Evolutionary conservation across 2,329 filamentous ascomycete species (phyloP), one percentile per base, ranked within the genome.

Genomic region (Penicillium sp.): DNA sequence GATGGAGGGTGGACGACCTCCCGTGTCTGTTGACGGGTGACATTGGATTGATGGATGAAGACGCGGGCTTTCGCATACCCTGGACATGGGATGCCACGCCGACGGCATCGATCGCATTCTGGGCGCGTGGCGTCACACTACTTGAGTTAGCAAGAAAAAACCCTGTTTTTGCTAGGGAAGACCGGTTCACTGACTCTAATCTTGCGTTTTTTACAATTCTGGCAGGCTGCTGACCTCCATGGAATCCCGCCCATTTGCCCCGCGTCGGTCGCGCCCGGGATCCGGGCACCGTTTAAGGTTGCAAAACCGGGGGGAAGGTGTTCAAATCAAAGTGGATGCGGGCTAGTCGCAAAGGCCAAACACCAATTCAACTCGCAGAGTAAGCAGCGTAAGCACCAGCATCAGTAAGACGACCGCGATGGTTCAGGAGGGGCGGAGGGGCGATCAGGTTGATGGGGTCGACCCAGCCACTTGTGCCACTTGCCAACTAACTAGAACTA

Each of bases 51-150:
- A 15, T 51, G 48, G 27, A 51, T 46, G 41, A 45, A 51, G 34
- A 51, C 46, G 34, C 48, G 41, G 13, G 48, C 32, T 37, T 46
- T 51, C 21, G 27, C 41, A 15, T 51, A 51, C 13, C 48, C 48
- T n/a, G 48, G 48, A 40, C 48, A 51, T 4, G 43, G 27, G 21
- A 51, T 37, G 13, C 48, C 48, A 20, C 48, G 41, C 7, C 36
- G 36, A 9, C 30, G 30, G 39, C 48, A 51, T 3, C 48, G 48
- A 9, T 37, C 48, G 41, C 48, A 51, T 46, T 51, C 48, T 26
- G 48, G 48, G 10, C 26, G 23, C 15, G 39, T 18, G 15, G 39
- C 39, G 29, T 42, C 39, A 29, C 39, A 42, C 39, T 42, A 21
- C 13, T 9, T 8, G 4, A 17, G 23, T 40, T 40, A 40, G 36